Conservation (phyloP, 495 filamentous ascomycete genomes). For the Xeromyces bisporus region DNA sequence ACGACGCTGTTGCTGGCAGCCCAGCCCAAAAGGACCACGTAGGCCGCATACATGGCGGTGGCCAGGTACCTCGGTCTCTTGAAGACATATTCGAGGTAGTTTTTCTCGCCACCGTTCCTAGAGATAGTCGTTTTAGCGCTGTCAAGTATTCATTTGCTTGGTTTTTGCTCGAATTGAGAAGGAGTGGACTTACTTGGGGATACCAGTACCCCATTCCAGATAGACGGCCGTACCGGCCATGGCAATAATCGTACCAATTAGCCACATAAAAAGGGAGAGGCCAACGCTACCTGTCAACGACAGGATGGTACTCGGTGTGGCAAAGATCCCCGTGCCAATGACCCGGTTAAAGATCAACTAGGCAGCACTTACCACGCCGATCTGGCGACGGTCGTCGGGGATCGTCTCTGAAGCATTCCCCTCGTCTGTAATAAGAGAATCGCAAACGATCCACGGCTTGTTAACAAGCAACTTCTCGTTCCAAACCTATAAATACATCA, state of each 20-base stretch:
- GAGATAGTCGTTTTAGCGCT: no score
- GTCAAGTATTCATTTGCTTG: no score
- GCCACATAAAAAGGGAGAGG: constrained; percentile 36
- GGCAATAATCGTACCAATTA: constrained; percentile 31
- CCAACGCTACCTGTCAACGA: constrained; percentile 35
- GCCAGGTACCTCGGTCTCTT: constrained; percentile 46
- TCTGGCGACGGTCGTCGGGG: constrained; percentile 42
- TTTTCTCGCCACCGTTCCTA: constrained; percentile 51
- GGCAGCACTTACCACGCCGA: constrained; percentile 41
- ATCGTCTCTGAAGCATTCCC: constrained; percentile 45
- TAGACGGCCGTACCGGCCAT: constrained; percentile 35
- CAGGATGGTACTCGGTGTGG: constrained; percentile 41
- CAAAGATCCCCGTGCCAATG: constrained; percentile 51
- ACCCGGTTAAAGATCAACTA: constrained; percentile 50
- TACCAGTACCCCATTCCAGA: constrained; percentile 38
- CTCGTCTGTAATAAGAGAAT: constrained; percentile 14
- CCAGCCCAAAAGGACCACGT: constrained; percentile 38
- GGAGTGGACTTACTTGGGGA: constrained; percentile 17
- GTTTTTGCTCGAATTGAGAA: constrained; percentile 1
- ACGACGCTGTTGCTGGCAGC: constrained; percentile 48
- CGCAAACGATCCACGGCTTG: no score
- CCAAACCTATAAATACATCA: background rate
- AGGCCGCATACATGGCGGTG: constrained; percentile 44
- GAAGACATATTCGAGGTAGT: constrained; percentile 53
- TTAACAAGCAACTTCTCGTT: no score